phyloP scores from a whole-genome alignment of 768 basidiomycete species.

The Phlegmacium glaucopus region DNA sequence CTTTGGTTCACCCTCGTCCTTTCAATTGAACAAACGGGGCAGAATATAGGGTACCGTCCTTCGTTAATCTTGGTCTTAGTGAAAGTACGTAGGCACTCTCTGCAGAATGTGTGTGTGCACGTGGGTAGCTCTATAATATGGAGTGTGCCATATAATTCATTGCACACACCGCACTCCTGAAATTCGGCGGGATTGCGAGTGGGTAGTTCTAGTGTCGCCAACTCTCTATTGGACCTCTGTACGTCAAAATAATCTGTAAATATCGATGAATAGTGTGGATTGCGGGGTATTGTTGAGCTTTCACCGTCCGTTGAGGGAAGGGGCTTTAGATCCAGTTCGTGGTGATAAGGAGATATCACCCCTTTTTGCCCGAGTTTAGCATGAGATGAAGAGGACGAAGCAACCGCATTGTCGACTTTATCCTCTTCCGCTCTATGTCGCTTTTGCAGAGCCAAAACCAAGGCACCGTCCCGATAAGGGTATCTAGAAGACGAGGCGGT shows the following conservation, averaged over 20 bases:
- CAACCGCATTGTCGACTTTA: background rate
- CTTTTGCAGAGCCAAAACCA: constrained; percentile 16
- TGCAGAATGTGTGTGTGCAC: constrained; percentile 55
- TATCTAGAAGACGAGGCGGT: constrained; percentile 9
- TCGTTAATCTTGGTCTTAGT: constrained; percentile 45
- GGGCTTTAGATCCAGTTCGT: too few relatives aligned
- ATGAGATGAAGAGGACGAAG: constrained; percentile 3
- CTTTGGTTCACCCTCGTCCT: constrained; percentile 29
- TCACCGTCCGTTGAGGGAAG: too few relatives aligned
- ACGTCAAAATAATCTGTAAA: background rate
- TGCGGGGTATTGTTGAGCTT: too few relatives aligned
- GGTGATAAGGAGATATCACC: constrained; percentile 23
- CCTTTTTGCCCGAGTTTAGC: constrained; percentile 16
- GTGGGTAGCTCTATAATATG: constrained; percentile 34
- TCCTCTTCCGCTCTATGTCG: constrained; percentile 8
- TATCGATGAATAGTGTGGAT: too few relatives aligned
- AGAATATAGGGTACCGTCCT: constrained; percentile 55
- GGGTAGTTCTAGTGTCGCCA: constrained; percentile 16
- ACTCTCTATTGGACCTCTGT: constrained; percentile 3
- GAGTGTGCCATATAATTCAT: constrained; percentile 45
- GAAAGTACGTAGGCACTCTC: constrained; percentile 44
- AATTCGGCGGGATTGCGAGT: constrained; percentile 1
- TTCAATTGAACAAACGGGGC: constrained; percentile 49
- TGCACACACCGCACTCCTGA: constrained; percentile 56
- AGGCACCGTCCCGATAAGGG: constrained; percentile 8